Evolutionary conservation across 306 rosid species (phyloP).

Genomic region (Notholithocarpus densiflorus): DNA sequence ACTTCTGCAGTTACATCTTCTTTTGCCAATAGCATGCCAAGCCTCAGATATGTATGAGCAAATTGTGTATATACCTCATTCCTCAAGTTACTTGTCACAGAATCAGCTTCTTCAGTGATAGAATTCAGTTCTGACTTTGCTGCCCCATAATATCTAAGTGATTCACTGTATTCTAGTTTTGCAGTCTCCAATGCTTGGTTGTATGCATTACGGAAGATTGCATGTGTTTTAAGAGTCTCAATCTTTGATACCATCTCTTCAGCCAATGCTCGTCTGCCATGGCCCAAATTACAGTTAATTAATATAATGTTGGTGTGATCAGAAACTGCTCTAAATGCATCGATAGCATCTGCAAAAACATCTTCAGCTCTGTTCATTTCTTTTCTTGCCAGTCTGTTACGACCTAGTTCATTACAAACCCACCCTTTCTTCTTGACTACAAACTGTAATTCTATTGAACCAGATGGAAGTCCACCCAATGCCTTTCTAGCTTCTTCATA

Average conservation of each 20-base stretch:
- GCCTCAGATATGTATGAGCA: conserved; percentile 87
- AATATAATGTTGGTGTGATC: conserved; percentile 87
- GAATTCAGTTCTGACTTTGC: conserved; percentile 72
- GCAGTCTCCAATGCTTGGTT: conserved; percentile 70
- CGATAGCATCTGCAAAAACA: conserved; percentile 76
- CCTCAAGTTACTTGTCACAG: conserved; percentile 51
- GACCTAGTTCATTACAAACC: conserved; percentile 91
- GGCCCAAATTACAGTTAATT: conserved; percentile 90
- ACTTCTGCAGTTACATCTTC: conserved; percentile 73
- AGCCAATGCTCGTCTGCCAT: conserved; percentile 89
- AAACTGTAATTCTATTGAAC: conserved; percentile 66
- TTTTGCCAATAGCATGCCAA: conserved; percentile 94
- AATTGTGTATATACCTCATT: conserved; percentile 83
- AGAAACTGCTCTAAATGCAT: conserved; percentile 83
- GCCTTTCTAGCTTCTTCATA: conserved; percentile 80
- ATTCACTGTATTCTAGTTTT: conserved; percentile 76
- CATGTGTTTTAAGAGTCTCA: conserved; percentile 52
- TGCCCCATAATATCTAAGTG: conserved; percentile 82
- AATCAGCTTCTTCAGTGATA: conserved; percentile 36
- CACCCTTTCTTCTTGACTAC: conserved; percentile 80
- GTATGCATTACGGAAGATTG: conserved; percentile 58
- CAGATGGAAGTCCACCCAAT: conserved; percentile 58
- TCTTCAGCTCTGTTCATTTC: conserved; percentile 74
- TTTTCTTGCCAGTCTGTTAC: conserved; percentile 69
- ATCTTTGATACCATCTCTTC: conserved; percentile 77